These are phyloP conservation scores for Boechera retrofracta DNA, from an alignment of 345 rosid genomes.

Conservation along the genomic window DNA sequence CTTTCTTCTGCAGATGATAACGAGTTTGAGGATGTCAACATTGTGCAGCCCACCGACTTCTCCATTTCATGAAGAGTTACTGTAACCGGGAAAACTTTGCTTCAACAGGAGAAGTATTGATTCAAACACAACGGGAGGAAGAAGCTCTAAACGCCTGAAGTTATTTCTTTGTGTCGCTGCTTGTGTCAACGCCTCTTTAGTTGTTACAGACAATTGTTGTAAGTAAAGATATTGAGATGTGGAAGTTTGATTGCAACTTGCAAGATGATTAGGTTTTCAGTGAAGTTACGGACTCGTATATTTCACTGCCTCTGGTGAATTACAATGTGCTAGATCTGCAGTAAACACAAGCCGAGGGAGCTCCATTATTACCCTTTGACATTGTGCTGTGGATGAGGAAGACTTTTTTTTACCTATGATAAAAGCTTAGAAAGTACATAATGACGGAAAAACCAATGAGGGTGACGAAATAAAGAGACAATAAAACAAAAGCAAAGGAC, in stretches of 20 bases:
- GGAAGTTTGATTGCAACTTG: conserved; percentile 30
- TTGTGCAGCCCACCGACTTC: conserved; percentile 61
- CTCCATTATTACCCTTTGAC: conserved; percentile 65
- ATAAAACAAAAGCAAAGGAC: conserved; percentile 10
- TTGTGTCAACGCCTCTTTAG: conserved; percentile 8
- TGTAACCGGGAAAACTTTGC: neutral
- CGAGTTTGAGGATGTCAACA: conserved; percentile 77
- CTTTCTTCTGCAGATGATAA: conserved; percentile 57
- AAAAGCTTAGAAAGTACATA: neutral
- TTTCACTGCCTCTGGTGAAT: neutral
- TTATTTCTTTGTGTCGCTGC: conserved; percentile 21
- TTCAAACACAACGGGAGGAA: conserved; percentile 1
- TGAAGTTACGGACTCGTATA: neutral
- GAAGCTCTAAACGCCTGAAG: neutral
- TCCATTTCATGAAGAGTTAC: conserved; percentile 60
- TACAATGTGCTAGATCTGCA: neutral
- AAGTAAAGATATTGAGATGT: conserved; percentile 40
- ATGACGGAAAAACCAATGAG: conserved; percentile 40
- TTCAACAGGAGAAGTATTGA: conserved; percentile 5
- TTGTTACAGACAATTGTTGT: conserved; percentile 39
- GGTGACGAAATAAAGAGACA: neutral
- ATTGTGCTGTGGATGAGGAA: conserved; percentile 15
- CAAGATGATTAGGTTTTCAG: neutral
- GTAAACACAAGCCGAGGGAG: conserved; percentile 58
- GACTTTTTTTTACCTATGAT: too few relatives aligned